Evolutionary conservation across 306 rosid genomes (phyloP), one percentile per base, ranked within the genome.

Genomic region (Acacia melanoxylon): DNA sequence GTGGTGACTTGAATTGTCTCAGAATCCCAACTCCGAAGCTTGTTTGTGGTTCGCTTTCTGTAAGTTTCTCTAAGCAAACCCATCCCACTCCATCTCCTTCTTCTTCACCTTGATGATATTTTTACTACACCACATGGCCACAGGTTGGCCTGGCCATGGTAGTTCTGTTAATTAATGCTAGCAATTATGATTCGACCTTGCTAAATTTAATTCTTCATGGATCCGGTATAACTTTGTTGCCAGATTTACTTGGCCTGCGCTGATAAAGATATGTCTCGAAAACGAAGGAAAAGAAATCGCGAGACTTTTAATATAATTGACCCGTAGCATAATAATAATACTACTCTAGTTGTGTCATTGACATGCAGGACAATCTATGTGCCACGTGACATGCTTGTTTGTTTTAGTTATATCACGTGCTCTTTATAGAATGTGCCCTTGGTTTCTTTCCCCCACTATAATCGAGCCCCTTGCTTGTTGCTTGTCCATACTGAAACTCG

Each of bases 11-110:
- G 61, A 96, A 80, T 72, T 95, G 99, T 84, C 79, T 95, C 85
- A 89, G 98, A 85, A 86, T 93, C 73, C 99, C 99, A 13, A 79
- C 89, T 31, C 93, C 89, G 37, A 86, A 87, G 86, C 94, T 95
- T 78, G 86, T 86, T 65, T 95, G 99, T 83, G 97, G 91, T 62
- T 66, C 90, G 1, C 40, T 91, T 27, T 79, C 54, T 33, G 83
- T 42, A 67, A 81, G 83, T 79, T 40, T 44, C n/a, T 59, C 84
- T 17, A 80, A 76, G 81, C 35, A 80, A 31, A 15, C 85, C 48
- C 54, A 7, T 44, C 51, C 31, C 31, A 68, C 0, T n/a, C 27
- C 83, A 27, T 51, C 58, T 15, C n/a, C 58, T 0, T 52, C 68
- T 52, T 85, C 89, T 52, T 83, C 92, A 42, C 93, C 95, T 78